Percentiles rank a stretch among this genome's conserved stretches.
Conservation (phyloP, 164 flowering plant genomes). For the Nymphaea thermarum region DNA sequence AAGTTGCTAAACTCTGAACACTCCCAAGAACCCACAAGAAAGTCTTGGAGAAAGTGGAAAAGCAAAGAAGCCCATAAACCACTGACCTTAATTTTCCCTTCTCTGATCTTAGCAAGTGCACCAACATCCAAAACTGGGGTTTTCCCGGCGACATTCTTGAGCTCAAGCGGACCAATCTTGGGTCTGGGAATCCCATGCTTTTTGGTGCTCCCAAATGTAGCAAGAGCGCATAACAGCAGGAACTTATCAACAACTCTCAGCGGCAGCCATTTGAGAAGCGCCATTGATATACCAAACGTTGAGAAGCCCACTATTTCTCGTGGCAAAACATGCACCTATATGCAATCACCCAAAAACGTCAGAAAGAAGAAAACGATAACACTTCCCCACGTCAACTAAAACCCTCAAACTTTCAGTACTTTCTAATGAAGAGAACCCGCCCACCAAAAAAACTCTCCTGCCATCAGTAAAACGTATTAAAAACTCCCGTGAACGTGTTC, state of each 20-base stretch:
- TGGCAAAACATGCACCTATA: conserved; percentile 84
- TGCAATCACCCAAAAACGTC: not conserved
- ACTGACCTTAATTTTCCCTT: conserved; percentile 76
- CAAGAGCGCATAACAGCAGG: conserved; percentile 37
- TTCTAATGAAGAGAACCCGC: too few species aligned
- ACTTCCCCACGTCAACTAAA: too few species aligned
- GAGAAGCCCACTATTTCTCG: conserved; percentile 83
- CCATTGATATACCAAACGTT: conserved; percentile 78
- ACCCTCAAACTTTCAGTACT: not conserved
- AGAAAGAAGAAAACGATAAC: not conserved
- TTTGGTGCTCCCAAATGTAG: conserved; percentile 64
- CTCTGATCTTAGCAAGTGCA: conserved; percentile 53
- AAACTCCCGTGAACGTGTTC: too few species aligned
- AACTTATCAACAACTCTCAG: conserved; percentile 65
- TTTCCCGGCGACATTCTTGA: conserved; percentile 81
- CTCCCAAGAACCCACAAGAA: not conserved
- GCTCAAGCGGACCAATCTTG: conserved; percentile 92
- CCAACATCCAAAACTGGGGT: conserved; percentile 95
- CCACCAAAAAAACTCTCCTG: too few species aligned
- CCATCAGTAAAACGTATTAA: too few species aligned
- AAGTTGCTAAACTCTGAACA: not conserved
- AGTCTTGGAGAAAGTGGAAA: too few species aligned
- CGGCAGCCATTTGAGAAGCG: conserved; percentile 73
- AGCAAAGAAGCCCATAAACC: too few species aligned
- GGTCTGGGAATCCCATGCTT: conserved; percentile 73